Percentiles rank a stretch among this genome's conserved stretches.
These are phyloP conservation scores for Boletellus ananas DNA, from an alignment of 768 basidiomycete genomes.

Conservation along the genomic window DNA sequence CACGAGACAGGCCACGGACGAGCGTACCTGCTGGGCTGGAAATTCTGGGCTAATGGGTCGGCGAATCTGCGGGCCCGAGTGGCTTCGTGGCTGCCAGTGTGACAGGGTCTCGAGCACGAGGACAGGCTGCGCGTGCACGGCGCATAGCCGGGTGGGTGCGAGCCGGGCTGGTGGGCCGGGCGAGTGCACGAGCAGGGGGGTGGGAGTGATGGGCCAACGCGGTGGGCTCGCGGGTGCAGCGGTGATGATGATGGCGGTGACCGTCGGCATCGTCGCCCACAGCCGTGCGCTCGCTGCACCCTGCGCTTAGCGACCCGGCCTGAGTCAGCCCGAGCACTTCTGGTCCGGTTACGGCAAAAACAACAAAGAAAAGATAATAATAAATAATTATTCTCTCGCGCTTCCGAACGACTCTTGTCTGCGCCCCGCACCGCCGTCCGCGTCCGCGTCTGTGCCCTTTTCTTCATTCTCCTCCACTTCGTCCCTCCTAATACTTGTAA, in stretches of 20 bases:
- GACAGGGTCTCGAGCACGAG: background rate
- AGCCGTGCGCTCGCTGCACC: background rate
- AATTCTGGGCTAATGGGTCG: background rate
- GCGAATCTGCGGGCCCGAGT: background rate
- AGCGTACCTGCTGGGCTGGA: background rate
- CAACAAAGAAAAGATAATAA: conserved; percentile 9
- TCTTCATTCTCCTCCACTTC: conserved; percentile 20
- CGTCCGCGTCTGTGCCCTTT: conserved; percentile 31
- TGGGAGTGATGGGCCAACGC: background rate
- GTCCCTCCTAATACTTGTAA: conserved; percentile 24
- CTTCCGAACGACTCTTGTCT: conserved; percentile 23
- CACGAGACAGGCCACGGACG: background rate
- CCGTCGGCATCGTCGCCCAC: background rate
- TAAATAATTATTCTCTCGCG: conserved; percentile 33
- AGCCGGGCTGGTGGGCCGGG: too few relatives aligned
- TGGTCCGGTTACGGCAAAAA: conserved; percentile 15
- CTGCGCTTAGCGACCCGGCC: background rate
- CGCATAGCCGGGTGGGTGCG: too few relatives aligned
- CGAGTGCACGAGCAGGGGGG: too few relatives aligned
- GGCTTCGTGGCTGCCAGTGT: background rate
- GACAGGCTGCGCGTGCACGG: background rate
- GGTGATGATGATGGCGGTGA: background rate
- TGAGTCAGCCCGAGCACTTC: background rate
- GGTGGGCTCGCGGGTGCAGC: background rate
- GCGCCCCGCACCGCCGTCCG: conserved; percentile 22